A percentile compares a stretch with the other conserved stretches of the same genome.
These are phyloP conservation scores for Rhododendron vialii DNA, from an alignment of 148 eudicot genomes.

Conservation along the genomic window DNA sequence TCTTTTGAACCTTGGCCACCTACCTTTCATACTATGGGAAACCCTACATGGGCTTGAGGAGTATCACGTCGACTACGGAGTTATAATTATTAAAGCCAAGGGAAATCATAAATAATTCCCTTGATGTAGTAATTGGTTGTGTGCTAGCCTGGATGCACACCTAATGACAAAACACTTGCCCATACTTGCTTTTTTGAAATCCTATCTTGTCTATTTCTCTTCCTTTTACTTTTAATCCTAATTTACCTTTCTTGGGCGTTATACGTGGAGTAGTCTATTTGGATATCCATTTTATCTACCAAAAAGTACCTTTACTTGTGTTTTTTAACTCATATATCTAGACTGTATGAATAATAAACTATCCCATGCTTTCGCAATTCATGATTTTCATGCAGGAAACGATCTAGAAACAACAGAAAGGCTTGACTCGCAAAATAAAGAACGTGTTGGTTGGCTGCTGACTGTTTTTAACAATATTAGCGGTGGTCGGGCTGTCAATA, in stretches of 20 bases:
- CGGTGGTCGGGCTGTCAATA: constrained; percentile 47
- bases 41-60: background rate
- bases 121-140: background rate
- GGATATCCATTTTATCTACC: background rate
- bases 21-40: background rate
- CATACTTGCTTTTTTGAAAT: background rate
- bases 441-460: background rate
- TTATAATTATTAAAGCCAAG: background rate
- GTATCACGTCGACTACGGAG: background rate
- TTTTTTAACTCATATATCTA: background rate
- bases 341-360: background rate
- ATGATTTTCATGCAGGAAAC: constrained; percentile 5
- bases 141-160: background rate
- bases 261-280: background rate
- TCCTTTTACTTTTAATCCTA: background rate
- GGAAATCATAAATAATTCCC: background rate
- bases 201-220: background rate
- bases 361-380: background rate
- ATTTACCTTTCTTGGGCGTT: background rate
- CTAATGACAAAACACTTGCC: background rate
- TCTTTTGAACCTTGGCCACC: background rate
- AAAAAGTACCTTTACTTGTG: background rate
- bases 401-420: background rate
- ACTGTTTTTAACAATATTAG: background rate
- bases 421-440: background rate